Conservation (phyloP, 2,329 filamentous ascomycete genomes). For the Fusarium sp. region DNA sequence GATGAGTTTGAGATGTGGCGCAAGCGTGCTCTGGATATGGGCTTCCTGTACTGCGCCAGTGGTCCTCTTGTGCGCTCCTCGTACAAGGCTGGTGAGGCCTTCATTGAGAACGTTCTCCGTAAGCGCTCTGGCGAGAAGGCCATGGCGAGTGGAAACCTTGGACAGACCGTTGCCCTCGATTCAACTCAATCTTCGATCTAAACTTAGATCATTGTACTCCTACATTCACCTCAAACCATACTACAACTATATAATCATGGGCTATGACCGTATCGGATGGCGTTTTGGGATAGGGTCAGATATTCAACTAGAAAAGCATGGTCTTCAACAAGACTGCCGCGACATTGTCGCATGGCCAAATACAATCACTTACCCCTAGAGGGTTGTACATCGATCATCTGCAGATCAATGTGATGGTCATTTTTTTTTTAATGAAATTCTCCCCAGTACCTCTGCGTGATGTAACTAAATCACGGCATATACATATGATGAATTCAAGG, state of each 20-base stretch:
- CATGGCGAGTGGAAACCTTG: slow-evolving; percentile 49
- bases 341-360: slow-evolving; percentile 25
- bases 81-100: slow-evolving; percentile 98
- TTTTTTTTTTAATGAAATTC: background rate
- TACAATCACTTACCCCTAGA: slow-evolving; percentile 19
- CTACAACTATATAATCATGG: slow-evolving; percentile 42
- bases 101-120: slow-evolving; percentile 97
- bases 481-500: background rate
- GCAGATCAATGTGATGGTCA: background rate
- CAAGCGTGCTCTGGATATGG: slow-evolving; percentile 89
- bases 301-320: slow-evolving; percentile 46
- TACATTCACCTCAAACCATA: slow-evolving; percentile 22
- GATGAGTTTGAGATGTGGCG: slow-evolving; percentile 93
- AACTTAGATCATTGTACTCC: slow-evolving; percentile 6
- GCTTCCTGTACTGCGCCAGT: slow-evolving; percentile 95
- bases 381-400: slow-evolving; percentile 19
- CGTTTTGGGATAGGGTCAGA: slow-evolving; percentile 41
- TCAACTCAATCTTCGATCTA: slow-evolving; percentile 43
- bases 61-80: slow-evolving; percentile 93
- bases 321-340: slow-evolving; percentile 46
- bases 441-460: background rate
- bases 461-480: slow-evolving; percentile 20
- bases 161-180: slow-evolving; percentile 55
- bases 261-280: slow-evolving; percentile 42
- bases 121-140: slow-evolving; percentile 71